These are phyloP conservation scores for Blastobotrys niveus DNA, from an alignment of 1,139 yeast species.

Conservation along the genomic window DNA sequence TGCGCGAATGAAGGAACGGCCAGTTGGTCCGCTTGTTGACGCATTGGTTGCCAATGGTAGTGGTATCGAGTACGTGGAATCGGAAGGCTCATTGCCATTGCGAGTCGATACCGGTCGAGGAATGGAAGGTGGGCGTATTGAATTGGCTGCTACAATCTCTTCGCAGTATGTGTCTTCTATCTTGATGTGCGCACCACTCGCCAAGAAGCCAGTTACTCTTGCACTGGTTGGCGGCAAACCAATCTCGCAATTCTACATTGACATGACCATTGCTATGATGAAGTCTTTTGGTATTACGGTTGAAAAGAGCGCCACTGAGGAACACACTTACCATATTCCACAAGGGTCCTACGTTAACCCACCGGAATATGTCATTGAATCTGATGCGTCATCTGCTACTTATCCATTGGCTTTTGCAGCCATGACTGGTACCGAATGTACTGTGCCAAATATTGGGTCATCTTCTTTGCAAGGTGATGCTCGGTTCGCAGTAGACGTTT, in stretches of 20 bases:
- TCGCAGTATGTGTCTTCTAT: slow-evolving; percentile 96
- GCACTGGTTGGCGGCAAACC: slow-evolving; percentile 94
- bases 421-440: slow-evolving; percentile 87
- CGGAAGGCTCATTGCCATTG: slow-evolving; percentile 81
- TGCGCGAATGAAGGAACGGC: slow-evolving; percentile 95
- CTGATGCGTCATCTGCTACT: slow-evolving; percentile 99
- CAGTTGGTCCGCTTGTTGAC: slow-evolving; percentile 93
- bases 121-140: slow-evolving; percentile 85
- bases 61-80: slow-evolving; percentile 61
- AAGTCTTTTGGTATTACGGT: slow-evolving; percentile 78
- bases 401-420: slow-evolving; percentile 98
- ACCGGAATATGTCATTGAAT: slow-evolving; percentile 76
- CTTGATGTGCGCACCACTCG: slow-evolving; percentile 97
- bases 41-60: slow-evolving; percentile 82
- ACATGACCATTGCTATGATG: slow-evolving; percentile 98
- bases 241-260: slow-evolving; percentile 89
- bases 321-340: slow-evolving; percentile 85
- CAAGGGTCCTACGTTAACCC: slow-evolving; percentile 78
- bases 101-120: slow-evolving; percentile 64
- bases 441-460: slow-evolving; percentile 91
- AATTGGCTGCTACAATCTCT: slow-evolving; percentile 90
- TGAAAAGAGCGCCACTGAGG: slow-evolving; percentile 61
- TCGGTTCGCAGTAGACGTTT: slow-evolving; percentile 86
- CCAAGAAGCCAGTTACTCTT: slow-evolving; percentile 78
- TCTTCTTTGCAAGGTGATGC: slow-evolving; percentile 96